Conservation (phyloP, 352 stramenopile species). For the Pythium aphanidermatum region DNA sequence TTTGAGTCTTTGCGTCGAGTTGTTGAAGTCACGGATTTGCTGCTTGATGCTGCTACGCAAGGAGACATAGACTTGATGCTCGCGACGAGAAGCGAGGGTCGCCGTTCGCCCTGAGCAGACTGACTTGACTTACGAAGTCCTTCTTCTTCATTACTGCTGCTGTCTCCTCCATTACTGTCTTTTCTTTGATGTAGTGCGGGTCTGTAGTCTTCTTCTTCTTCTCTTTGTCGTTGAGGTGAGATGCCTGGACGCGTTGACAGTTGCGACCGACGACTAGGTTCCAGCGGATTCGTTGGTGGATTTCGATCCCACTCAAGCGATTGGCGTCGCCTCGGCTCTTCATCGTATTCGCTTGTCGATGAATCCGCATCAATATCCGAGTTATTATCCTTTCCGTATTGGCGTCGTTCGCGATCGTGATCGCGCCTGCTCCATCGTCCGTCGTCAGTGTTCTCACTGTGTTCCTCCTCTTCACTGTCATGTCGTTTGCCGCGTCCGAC, state of each 20-base stretch:
- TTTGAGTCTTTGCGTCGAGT: conserved; percentile 4
- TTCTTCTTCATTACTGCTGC: conserved; percentile 15
- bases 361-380: no score
- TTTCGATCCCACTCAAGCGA: conserved; percentile 1
- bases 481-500: neutral
- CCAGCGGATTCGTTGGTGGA: no score
- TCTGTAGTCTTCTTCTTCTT: neutral
- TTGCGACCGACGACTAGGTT: no score
- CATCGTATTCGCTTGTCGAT: no score
- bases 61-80: conserved; percentile 51
- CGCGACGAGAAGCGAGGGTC: conserved; percentile 39
- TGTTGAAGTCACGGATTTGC: neutral
- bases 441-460: neutral
- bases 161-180: neutral
- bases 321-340: conserved; percentile 8
- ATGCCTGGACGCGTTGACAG: no score
- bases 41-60: neutral
- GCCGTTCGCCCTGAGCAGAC: conserved; percentile 1
- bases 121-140: conserved; percentile 5
- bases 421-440: neutral
- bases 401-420: neutral
- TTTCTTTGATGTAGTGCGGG: neutral
- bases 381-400: neutral
- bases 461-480: neutral
- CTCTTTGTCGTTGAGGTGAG: neutral